Evolutionary conservation across 1,284 basidiomycete genomes (phyloP), one percentile per base, ranked within the genome.

Genomic region (Ceratobasidium sp.): DNA sequence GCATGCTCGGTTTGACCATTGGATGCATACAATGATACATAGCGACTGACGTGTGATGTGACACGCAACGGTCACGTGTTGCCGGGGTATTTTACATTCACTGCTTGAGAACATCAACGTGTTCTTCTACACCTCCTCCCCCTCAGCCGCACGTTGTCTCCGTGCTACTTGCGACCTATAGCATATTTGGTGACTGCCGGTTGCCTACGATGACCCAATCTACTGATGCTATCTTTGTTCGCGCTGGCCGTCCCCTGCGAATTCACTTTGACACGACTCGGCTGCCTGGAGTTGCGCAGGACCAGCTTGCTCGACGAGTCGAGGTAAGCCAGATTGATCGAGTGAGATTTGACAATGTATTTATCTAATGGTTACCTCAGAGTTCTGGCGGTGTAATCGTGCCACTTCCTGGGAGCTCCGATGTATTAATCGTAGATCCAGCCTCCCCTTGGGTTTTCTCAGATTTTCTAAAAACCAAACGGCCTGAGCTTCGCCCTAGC

Each of bases 361-460:
- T 43, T 67, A 54, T 43, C 18, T 57, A 57, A 46, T n/a, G 23
- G 8, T 46, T 41, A 8, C 23, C 16, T 26, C 41, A 69, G 66
- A 52, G 28, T 46, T 5, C 9, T 11, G 66, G 66, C 16, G 66
- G 66, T 1, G 52, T 8, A 1, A 14, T 69, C 14, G 28, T 54
- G 6, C 23, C 43, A 4, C n/a, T 57, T 18, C 28, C 35, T 18
- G 5, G 21, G 16, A 38, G 49, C 38, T n/a, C 66, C 16, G 66
- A 69, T 26, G 43, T 69, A 11, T 54, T 69, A n/a, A 54, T 69
- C 23, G 66, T 69, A 30, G 52, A 69, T 44, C 66, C 66, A 21
- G 13, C 52, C 26, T n/a, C 30, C 18, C 54, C 66, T 16, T 54
- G 66, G 41, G 66, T 44, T 14, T 69, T 69, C 38, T 18, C 44